Conservation (phyloP, 2,329 filamentous ascomycete genomes). For the Bimuria novae-zelandiae region DNA sequence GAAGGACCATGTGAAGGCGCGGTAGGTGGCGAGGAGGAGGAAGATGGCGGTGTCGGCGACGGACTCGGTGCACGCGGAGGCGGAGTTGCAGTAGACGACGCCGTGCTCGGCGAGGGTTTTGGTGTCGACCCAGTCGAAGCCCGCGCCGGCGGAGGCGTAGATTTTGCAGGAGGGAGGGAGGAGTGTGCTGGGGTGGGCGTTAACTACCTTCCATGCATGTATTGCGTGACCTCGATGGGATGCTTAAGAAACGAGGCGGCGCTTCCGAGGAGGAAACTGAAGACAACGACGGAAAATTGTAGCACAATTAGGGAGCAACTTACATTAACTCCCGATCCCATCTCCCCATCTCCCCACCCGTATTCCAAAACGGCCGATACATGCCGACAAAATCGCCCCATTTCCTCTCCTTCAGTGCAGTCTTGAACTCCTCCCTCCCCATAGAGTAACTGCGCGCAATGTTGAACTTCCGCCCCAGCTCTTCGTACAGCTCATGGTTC, state of each 20-base stretch:
- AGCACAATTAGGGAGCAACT: too few species aligned
- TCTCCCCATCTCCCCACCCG: slow-evolving; percentile 67
- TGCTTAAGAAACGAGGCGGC: too few species aligned
- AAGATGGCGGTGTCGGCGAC: slow-evolving; percentile 74
- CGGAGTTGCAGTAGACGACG: slow-evolving; percentile 74
- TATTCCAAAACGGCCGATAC: slow-evolving; percentile 67
- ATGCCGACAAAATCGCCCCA: slow-evolving; percentile 53
- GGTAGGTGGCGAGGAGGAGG: slow-evolving; percentile 71
- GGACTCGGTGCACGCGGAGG: slow-evolving; percentile 70
- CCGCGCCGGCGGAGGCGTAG: slow-evolving; percentile 64
- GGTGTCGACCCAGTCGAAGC: slow-evolving; percentile 68
- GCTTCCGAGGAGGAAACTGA: not conserved
- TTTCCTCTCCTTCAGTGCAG: slow-evolving; percentile 41
- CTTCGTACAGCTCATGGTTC: slow-evolving; percentile 50
- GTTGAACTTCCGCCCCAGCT: slow-evolving; percentile 43
- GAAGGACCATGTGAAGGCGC: slow-evolving; percentile 68
- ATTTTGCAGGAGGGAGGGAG: slow-evolving; percentile 60
- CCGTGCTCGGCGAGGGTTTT: slow-evolving; percentile 64
- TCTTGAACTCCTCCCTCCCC: slow-evolving; percentile 47
- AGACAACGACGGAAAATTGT: not conserved
- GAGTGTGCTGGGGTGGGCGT: slow-evolving; percentile 39
- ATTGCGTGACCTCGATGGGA: too few species aligned
- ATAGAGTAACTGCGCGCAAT: slow-evolving; percentile 48
- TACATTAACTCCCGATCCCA: slow-evolving; percentile 64
- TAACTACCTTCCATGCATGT: too few species aligned